A percentile compares a stretch with the other conserved stretches of the same genome.
Conservation (phyloP, 192 early-diverging fungal genomes). For the Coemansia sp. region DNA sequence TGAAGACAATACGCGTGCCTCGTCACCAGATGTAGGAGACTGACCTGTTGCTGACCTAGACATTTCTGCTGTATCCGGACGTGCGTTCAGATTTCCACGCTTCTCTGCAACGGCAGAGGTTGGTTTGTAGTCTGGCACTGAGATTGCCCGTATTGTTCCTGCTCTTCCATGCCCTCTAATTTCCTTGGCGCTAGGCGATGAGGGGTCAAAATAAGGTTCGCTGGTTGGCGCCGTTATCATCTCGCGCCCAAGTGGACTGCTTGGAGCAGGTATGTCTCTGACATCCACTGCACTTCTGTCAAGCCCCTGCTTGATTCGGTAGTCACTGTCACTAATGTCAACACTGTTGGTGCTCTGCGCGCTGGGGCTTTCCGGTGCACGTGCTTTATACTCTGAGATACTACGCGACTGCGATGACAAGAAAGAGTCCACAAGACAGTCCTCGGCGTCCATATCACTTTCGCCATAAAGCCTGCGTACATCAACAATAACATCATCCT, state of each 20-base stretch:
- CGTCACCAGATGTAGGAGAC: background rate
- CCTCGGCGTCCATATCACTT: constrained; percentile 31
- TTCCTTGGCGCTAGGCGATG: background rate
- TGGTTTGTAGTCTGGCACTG: background rate
- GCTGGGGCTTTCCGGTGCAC: constrained; percentile 24
- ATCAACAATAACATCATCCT: constrained; percentile 1
- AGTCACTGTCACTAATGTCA: constrained; percentile 51
- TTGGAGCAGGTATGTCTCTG: background rate
- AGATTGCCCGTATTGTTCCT: background rate
- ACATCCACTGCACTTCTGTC: constrained; percentile 13
- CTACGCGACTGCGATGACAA: constrained; percentile 38
- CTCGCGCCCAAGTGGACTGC: constrained; percentile 4
- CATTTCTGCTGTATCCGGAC: background rate
- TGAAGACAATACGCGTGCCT: background rate
- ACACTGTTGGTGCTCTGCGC: constrained; percentile 30
- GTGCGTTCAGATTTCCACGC: background rate
- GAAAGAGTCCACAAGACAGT: constrained; percentile 23
- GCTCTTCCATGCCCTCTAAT: background rate
- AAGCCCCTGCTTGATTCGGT: constrained; percentile 23
- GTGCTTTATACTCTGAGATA: constrained; percentile 22
- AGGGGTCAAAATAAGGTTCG: background rate
- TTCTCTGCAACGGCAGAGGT: background rate
- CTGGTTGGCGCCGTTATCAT: background rate
- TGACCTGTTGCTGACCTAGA: background rate
- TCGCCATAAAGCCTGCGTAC: constrained; percentile 12